Evolutionary conservation across 208 protist genomes (phyloP).

Genomic region (Acanthamoeba castellanii): DNA sequence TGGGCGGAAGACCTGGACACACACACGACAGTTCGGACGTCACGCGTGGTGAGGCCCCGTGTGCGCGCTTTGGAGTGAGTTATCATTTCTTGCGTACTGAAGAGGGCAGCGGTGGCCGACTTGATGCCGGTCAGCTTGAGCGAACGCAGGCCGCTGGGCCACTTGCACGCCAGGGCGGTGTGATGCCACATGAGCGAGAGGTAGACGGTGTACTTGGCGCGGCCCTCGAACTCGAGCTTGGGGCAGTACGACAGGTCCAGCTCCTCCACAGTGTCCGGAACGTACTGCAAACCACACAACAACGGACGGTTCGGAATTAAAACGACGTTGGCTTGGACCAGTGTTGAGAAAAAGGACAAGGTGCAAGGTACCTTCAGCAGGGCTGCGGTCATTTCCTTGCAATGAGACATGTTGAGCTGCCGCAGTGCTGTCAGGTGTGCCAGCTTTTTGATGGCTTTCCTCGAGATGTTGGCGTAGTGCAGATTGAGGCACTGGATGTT

Average conservation of each 20-base stretch:
- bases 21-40: too few relatives aligned
- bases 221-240: background rate
- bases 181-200: background rate
- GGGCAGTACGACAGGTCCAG: conserved; percentile 19
- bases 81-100: background rate
- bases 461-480: background rate
- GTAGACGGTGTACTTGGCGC: background rate
- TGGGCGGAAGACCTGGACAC: background rate
- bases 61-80: too few relatives aligned
- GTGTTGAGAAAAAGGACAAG: background rate
- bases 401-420: background rate
- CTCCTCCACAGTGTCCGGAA: background rate
- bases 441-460: background rate
- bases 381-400: background rate
- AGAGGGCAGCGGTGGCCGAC: background rate
- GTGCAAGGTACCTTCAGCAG: background rate
- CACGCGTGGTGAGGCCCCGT: too few relatives aligned
- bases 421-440: background rate
- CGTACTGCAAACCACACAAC: background rate
- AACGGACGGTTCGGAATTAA: background rate
- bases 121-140: background rate
- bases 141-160: background rate
- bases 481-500: background rate
- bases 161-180: background rate
- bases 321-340: too few relatives aligned